Evolutionary conservation across 495 filamentous ascomycete genomes (phyloP), one percentile per base, ranked within the genome.

Genomic region (Aspergillus carlsbadensis): DNA sequence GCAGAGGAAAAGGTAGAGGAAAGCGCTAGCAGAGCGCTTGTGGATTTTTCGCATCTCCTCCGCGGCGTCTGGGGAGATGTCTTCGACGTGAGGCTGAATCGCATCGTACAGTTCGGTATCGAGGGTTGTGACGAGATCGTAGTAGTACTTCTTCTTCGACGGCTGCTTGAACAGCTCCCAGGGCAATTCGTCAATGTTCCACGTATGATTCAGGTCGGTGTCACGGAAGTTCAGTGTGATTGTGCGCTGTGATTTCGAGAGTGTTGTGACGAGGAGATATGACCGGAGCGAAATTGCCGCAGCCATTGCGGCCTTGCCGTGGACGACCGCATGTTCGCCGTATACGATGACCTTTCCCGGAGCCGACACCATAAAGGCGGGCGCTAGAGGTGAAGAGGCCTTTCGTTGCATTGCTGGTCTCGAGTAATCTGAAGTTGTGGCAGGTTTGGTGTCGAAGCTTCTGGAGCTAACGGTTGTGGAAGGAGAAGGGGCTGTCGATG

Each of bases 261-360:
- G 84, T 11, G 92, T 88, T 10, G 91, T 94, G 67, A 96, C 92
- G 55, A 92, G 90, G 39, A 98, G 86, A 71, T 97, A 98, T 36
- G 93, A 98, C 21, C 94, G 90, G 21, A 98, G 80, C 21, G 93
- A 95, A 56, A 98, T 91, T 14, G 94, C 86, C 17, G 93, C 94
- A 37, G 94, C 94, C 71, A 98, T 91, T 50, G 94, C 92, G 46
- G 92, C 86, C 84, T 96, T 96, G 66, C 94, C 94, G 65, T 98
- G 83, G 10, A 98, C 94, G 2, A 96, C 94, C 10, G 94, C 90
- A 76, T 98, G 94, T 68, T 98, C 94, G 51, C 94, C 94, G 71
- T 88, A 96, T 15, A 96, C 90, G 67, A 98, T 98, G 64, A 96
- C 93, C 71, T 98, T 98, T 31, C 92, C 94, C 11, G 94, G 94